Percentiles rank a stretch among this genome's conserved stretches.
Conservation (phyloP, 495 filamentous ascomycete genomes). For the Ascodesmis nigricans region DNA sequence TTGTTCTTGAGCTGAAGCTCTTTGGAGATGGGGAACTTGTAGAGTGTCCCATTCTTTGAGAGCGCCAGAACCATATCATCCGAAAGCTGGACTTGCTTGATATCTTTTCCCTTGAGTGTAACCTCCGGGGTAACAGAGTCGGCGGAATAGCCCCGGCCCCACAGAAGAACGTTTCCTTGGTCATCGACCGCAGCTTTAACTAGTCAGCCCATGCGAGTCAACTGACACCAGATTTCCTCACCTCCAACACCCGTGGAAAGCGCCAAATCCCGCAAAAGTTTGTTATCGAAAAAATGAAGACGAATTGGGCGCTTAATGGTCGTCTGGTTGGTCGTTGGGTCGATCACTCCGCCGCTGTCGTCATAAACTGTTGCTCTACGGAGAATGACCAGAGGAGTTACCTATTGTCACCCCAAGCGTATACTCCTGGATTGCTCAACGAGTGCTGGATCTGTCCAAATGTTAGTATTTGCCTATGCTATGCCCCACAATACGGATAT, state of each 20-base stretch:
- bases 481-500: too few species aligned
- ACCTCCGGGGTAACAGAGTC: constrained; percentile 34
- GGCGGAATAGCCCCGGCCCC: constrained; percentile 56
- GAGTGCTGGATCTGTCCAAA: too few species aligned
- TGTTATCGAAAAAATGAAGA: constrained; percentile 65
- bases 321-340: constrained; percentile 55
- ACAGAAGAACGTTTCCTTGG: constrained; percentile 75
- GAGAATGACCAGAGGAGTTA: not conserved
- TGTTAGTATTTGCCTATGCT: too few species aligned
- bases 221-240: constrained; percentile 5
- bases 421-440: constrained; percentile 54
- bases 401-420: constrained; percentile 73
- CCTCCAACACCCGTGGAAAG: constrained; percentile 61
- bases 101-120: constrained; percentile 63
- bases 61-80: constrained; percentile 66
- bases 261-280: constrained; percentile 69
- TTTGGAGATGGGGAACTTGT: constrained; percentile 60
- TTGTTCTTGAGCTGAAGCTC: constrained; percentile 40
- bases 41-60: constrained; percentile 54
- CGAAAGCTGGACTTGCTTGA: constrained; percentile 49
- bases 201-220: not conserved
- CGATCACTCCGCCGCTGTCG: constrained; percentile 48
- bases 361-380: constrained; percentile 1
- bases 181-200: constrained; percentile 49
- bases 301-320: constrained; percentile 59